These are phyloP conservation scores for Saccharomycopsis sp. DNA, from an alignment of 805 yeast species.

Conservation along the genomic window DNA sequence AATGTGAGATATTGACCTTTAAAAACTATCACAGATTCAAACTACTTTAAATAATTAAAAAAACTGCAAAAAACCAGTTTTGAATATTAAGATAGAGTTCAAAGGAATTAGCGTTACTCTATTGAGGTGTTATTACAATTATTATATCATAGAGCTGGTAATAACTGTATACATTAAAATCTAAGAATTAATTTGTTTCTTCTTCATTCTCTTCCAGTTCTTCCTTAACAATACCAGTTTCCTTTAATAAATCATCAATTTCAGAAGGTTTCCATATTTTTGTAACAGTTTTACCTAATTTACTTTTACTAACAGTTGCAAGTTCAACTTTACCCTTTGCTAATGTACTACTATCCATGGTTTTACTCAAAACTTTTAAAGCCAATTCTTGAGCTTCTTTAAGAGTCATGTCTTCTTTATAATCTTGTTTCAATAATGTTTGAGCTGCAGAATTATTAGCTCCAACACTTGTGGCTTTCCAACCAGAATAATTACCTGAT, in stretches of 20 bases:
- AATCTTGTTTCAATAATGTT: conserved; percentile 92
- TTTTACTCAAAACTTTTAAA: conserved; percentile 82
- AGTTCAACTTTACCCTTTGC: conserved; percentile 89
- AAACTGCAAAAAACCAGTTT: too few species aligned
- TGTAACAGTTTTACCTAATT: conserved; percentile 44
- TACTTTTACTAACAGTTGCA: conserved; percentile 56
- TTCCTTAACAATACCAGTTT: conserved; percentile 55
- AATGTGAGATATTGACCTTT: too few species aligned
- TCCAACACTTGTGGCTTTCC: conserved; percentile 97
- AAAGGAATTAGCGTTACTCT: too few species aligned
- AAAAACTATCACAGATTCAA: too few species aligned
- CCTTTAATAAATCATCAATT: conserved; percentile 62
- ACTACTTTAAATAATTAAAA: too few species aligned
- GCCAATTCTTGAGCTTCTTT: conserved; percentile 81
- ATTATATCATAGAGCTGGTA: too few species aligned
- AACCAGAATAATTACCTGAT: conserved; percentile 93
- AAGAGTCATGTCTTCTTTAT: conserved; percentile 66
- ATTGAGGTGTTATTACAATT: too few species aligned
- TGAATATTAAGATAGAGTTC: too few species aligned
- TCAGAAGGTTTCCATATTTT: conserved; percentile 75
- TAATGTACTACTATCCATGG: conserved; percentile 81
- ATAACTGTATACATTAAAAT: too few species aligned
- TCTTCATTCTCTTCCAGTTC: conserved; percentile 30
- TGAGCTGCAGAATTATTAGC: conserved; percentile 96
- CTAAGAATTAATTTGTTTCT: too few species aligned